Conservation (phyloP, 169 alveolate genomes). For the Cryptosporidium ubiquitum region DNA sequence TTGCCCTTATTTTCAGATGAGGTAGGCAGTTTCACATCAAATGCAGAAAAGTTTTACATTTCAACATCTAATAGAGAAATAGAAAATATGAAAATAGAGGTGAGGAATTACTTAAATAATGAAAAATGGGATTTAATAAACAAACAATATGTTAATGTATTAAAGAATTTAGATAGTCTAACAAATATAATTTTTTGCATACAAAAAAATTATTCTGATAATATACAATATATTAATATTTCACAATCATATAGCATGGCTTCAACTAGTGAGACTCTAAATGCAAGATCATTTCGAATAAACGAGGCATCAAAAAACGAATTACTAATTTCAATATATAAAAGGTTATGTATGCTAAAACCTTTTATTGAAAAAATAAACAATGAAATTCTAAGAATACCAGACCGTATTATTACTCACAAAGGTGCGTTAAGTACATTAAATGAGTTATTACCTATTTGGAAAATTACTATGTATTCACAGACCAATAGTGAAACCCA, state of each 20-base stretch:
- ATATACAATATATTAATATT: constrained; percentile 57
- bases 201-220: constrained; percentile 53
- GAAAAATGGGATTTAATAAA: constrained; percentile 14
- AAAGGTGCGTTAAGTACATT: neutral
- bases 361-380: constrained; percentile 22
- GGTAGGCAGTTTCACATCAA: constrained; percentile 31
- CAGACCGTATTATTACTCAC: constrained; percentile 9
- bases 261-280: neutral
- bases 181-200: constrained; percentile 33
- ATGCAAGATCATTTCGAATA: neutral
- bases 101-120: neutral
- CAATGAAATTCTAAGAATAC: neutral
- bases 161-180: constrained; percentile 20
- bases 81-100: neutral
- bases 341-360: constrained; percentile 15
- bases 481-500: neutral
- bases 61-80: constrained; percentile 34
- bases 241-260: constrained; percentile 27
- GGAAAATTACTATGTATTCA: constrained; percentile 8
- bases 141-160: neutral
- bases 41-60: constrained; percentile 53
- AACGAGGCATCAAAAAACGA: constrained; percentile 65
- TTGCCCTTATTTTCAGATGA: constrained; percentile 33
- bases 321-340: constrained; percentile 17
- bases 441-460: constrained; percentile 43